Evolutionary conservation across 2,329 filamentous ascomycete genomes (phyloP).

Genomic region (Colletotrichum sp.): DNA sequence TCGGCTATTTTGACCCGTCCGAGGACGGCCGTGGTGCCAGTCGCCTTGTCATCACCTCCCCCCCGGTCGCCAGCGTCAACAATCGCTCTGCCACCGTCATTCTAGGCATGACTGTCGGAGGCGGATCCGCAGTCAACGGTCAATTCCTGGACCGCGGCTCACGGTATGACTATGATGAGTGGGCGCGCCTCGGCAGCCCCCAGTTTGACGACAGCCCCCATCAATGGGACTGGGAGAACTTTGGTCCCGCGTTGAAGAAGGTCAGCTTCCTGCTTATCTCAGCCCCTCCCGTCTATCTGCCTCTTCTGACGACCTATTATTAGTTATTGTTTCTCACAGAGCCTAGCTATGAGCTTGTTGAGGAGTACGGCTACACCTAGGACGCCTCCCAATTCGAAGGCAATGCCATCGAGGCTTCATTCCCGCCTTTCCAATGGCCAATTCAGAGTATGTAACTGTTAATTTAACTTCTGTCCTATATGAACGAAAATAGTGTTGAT

Average conservation of each 20-base stretch:
- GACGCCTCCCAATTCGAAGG: too few species aligned
- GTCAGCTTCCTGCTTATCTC: too few species aligned
- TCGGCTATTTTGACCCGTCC: constrained; percentile 32
- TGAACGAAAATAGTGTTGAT: too few species aligned
- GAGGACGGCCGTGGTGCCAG: constrained; percentile 25
- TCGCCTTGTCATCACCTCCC: constrained; percentile 28
- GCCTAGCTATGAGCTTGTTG: too few species aligned
- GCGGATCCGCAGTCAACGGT: constrained; percentile 40
- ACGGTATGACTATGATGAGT: constrained; percentile 39
- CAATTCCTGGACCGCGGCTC: constrained; percentile 42
- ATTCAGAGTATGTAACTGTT: too few species aligned
- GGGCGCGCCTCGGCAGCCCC: constrained; percentile 33
- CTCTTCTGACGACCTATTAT: too few species aligned
- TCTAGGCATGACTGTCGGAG: constrained; percentile 39
- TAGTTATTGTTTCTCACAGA: too few species aligned
- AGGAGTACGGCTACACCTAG: too few species aligned
- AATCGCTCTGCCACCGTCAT: constrained; percentile 29
- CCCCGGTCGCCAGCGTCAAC: constrained; percentile 30
- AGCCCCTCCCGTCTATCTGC: too few species aligned
- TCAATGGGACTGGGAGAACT: constrained; percentile 39
- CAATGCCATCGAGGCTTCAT: too few species aligned
- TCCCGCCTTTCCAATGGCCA: too few species aligned
- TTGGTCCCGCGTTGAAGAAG: constrained; percentile 11
- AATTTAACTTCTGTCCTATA: too few species aligned
- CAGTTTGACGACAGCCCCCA: not conserved